Evolutionary conservation across 2,329 filamentous ascomycete species (phyloP).

Genomic region (Paraphaeosphaeria sporulosa): DNA sequence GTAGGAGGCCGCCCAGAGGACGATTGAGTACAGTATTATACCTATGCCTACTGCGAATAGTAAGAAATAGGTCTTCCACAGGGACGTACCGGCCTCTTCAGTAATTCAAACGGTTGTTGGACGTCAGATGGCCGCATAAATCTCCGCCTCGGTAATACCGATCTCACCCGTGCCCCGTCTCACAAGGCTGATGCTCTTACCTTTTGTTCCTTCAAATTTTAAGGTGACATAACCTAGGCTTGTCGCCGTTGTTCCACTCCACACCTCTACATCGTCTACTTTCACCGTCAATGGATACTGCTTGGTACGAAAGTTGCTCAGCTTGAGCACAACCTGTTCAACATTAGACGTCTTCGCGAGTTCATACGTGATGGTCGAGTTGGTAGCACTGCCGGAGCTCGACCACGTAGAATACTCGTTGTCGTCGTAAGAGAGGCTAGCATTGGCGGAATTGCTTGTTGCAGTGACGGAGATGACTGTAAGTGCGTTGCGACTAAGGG

Average conservation of each 20-base stretch:
- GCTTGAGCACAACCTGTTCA: not conserved
- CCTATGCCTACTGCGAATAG: not conserved
- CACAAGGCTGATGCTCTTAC: not conserved
- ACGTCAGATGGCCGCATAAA: not conserved
- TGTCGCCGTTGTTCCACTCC: not conserved
- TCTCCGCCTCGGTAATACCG: not conserved
- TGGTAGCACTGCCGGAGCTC: not conserved
- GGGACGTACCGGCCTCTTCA: not conserved
- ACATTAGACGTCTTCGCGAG: not conserved
- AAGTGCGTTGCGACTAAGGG: not conserved
- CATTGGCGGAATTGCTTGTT: not conserved
- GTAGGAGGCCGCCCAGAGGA: not conserved
- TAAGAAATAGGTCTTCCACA: not conserved
- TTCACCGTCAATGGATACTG: not conserved
- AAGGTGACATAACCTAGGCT: not conserved
- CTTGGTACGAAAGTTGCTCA: not conserved
- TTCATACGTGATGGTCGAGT: not conserved
- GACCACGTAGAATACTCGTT: not conserved
- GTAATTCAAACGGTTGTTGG: not conserved
- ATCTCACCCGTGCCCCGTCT: not conserved
- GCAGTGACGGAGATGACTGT: not conserved
- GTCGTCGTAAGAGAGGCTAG: not conserved
- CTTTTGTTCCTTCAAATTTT: not conserved
- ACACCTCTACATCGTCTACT: not conserved
- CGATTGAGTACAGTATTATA: not conserved